phyloP scores from a whole-genome alignment of 495 filamentous ascomycete genomes.

The Usnea hakonensis region DNA sequence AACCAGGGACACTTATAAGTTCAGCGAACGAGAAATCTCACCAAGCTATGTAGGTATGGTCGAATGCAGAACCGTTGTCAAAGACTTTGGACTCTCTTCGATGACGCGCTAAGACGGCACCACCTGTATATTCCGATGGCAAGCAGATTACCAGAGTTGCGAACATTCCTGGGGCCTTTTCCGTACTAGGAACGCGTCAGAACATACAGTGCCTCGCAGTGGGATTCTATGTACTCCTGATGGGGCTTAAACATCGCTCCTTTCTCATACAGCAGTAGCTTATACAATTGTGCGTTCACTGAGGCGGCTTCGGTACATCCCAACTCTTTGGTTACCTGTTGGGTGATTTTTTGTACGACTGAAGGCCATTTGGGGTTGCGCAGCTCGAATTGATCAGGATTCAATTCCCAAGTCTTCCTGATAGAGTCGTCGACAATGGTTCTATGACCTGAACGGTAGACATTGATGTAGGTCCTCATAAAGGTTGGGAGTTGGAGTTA shows the following conservation, averaged over 20 bases:
- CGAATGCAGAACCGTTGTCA: not conserved
- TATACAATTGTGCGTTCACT: not conserved
- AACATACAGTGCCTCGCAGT: not conserved
- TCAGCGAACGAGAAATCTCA: not conserved
- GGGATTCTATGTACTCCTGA: no score
- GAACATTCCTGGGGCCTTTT: not conserved
- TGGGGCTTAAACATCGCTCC: no score
- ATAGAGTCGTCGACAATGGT: not conserved
- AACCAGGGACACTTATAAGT: not conserved
- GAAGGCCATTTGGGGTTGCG: conserved; percentile 31
- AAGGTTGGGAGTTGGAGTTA: no score
- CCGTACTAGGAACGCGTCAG: not conserved
- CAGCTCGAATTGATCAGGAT: conserved; percentile 37
- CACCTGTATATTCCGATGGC: not conserved
- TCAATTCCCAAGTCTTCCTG: conserved; percentile 44
- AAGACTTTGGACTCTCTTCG: not conserved
- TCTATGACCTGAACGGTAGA: not conserved
- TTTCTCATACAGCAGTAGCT: no score
- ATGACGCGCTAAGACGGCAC: not conserved
- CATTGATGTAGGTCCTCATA: no score
- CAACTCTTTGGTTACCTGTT: not conserved
- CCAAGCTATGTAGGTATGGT: not conserved
- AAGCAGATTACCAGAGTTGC: not conserved
- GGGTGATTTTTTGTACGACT: not conserved
- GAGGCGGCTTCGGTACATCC: not conserved